phyloP scores from a whole-genome alignment of 2,329 filamentous ascomycete genomes.

The Alternaria postmessia region DNA sequence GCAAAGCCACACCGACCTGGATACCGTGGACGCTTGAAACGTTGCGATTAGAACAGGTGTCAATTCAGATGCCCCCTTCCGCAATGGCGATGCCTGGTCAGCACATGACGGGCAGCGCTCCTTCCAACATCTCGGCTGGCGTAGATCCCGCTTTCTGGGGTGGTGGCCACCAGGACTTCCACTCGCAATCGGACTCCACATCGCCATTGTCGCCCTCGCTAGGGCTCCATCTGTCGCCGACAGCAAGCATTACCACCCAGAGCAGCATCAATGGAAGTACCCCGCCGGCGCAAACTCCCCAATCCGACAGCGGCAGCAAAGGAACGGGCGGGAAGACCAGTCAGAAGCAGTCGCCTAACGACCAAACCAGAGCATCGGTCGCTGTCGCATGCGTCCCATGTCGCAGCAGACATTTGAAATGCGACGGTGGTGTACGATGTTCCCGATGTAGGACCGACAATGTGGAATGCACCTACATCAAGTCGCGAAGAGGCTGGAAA shows the following conservation, averaged over 20 bases:
- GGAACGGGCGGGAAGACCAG: conserved; percentile 26
- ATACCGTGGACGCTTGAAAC: conserved; percentile 15
- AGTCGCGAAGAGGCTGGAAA: conserved; percentile 61
- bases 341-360: conserved; percentile 29
- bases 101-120: conserved; percentile 28
- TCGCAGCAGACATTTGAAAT: conserved; percentile 62
- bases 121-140: conserved; percentile 34
- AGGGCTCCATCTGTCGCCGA: conserved; percentile 43
- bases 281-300: conserved; percentile 44
- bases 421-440: conserved; percentile 59
- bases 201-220: conserved; percentile 29
- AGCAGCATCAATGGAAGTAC: conserved; percentile 40
- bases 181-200: conserved; percentile 31
- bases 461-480: conserved; percentile 60
- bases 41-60: conserved; percentile 1
- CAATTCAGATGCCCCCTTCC: conserved; percentile 26
- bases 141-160: conserved; percentile 47
- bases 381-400: conserved; percentile 62
- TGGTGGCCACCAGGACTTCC: conserved; percentile 36
- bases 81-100: conserved; percentile 41
- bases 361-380: conserved; percentile 45
- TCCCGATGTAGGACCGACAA: conserved; percentile 58
- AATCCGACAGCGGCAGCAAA: conserved; percentile 33
- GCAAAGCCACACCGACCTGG: conserved; percentile 20
- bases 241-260: conserved; percentile 39